These are phyloP conservation scores for Candida tallmaniae DNA, from an alignment of 805 yeast species.

Conservation along the genomic window DNA sequence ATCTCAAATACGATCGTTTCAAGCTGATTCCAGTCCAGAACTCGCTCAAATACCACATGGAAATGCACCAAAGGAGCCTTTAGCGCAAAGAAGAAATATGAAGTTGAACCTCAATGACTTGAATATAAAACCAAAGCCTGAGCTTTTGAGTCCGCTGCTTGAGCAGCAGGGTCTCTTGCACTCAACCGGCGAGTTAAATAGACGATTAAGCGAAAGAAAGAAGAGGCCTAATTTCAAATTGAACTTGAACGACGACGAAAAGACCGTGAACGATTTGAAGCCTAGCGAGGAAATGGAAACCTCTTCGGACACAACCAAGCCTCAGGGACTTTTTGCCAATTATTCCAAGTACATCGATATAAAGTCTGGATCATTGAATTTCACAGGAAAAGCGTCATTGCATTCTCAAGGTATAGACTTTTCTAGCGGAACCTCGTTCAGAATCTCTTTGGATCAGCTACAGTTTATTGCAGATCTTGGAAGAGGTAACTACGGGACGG, in stretches of 20 bases:
- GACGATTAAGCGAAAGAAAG: conserved; percentile 35
- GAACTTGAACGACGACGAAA: conserved; percentile 19
- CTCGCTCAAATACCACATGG: background rate
- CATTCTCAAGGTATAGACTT: conserved; percentile 92
- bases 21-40: conserved; percentile 1
- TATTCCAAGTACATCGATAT: conserved; percentile 87
- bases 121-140: conserved; percentile 17
- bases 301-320: conserved; percentile 22
- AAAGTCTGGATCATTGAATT: conserved; percentile 85
- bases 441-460: conserved; percentile 79
- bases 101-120: conserved; percentile 39
- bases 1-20: background rate
- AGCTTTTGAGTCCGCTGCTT: conserved; percentile 12
- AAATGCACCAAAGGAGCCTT: conserved; percentile 29
- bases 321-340: conserved; percentile 69
- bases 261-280: background rate
- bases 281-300: conserved; percentile 2
- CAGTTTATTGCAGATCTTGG: conserved; percentile 86
- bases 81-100: conserved; percentile 54
- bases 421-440: conserved; percentile 79
- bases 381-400: conserved; percentile 88
- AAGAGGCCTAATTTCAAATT: conserved; percentile 37
- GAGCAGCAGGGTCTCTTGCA: conserved; percentile 8
- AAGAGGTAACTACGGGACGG: conserved; percentile 95
- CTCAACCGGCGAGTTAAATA: conserved; percentile 31